phyloP scores from a whole-genome alignment of 495 filamentous ascomycete genomes.

The Xylaria scruposa region DNA sequence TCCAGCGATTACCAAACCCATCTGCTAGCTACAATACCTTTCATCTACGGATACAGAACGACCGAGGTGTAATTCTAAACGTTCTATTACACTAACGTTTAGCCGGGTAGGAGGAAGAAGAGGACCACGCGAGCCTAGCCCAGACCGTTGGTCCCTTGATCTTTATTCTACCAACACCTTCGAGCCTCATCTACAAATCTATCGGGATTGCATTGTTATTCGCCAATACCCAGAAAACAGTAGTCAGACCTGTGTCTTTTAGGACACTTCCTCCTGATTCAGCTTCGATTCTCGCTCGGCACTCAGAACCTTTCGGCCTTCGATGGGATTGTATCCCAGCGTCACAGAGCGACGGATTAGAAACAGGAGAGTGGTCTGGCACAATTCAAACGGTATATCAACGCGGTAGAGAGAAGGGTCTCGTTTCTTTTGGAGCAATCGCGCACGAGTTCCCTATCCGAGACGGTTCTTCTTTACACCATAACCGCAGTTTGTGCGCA shows the following conservation, averaged over 20 bases:
- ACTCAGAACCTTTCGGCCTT: neutral
- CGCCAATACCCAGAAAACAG: neutral
- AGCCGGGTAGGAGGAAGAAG: neutral
- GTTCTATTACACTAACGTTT: neutral
- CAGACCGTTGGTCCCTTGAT: neutral
- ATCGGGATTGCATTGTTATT: neutral
- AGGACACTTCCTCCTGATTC: conserved; percentile 23
- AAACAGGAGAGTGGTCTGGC: conserved; percentile 26
- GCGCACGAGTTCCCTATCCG: neutral
- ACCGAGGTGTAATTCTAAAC: neutral
- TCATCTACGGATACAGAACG: neutral
- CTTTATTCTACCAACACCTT: neutral
- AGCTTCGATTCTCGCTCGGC: conserved; percentile 6
- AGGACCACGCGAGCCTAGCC: neutral
- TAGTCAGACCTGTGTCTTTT: conserved; percentile 27
- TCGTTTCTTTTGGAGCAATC: neutral
- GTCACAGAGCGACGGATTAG: conserved; percentile 21
- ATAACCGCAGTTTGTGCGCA: neutral
- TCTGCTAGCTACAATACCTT: neutral
- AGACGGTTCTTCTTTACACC: neutral
- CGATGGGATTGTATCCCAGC: conserved; percentile 25
- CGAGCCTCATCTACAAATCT: neutral
- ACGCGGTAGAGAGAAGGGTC: neutral
- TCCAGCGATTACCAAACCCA: conserved; percentile 10
- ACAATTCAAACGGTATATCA: conserved; percentile 1